Conservation (phyloP, 129 eudicot species). For the Chrysanthemum lavandulifolium region DNA sequence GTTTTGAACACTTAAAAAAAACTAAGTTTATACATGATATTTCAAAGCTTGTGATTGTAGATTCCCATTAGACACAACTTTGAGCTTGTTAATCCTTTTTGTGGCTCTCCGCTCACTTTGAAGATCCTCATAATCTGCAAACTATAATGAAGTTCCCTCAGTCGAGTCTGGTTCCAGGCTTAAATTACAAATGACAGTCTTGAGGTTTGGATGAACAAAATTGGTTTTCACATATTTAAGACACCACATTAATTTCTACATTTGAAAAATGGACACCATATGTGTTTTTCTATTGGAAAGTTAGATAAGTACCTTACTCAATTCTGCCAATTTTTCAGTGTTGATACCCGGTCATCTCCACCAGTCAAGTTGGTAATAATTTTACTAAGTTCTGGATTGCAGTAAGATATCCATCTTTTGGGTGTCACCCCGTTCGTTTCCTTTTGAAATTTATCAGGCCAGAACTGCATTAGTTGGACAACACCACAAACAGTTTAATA, state of each 20-base stretch:
- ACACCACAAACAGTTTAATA: constrained; percentile 3
- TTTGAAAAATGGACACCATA: constrained; percentile 1
- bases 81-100: no score
- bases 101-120: no score
- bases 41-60: no score
- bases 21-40: no score
- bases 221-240: constrained; percentile 1
- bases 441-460: constrained; percentile 95
- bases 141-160: no score
- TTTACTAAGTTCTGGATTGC: constrained; percentile 80
- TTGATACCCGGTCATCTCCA: constrained; percentile 80
- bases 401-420: constrained; percentile 84
- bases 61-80: no score
- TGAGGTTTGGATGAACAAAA: constrained; percentile 21
- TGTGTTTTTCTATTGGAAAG: not conserved
- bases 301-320: constrained; percentile 59
- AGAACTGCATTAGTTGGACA: constrained; percentile 49
- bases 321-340: constrained; percentile 76
- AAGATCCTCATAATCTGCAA: no score
- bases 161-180: no score
- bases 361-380: constrained; percentile 89
- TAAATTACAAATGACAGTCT: constrained; percentile 5
- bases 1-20: no score
- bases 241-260: not conserved
- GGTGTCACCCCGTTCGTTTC: constrained; percentile 98